These are phyloP conservation scores for Podospora conica DNA, from an alignment of 495 filamentous ascomycete species.

Conservation along the genomic window DNA sequence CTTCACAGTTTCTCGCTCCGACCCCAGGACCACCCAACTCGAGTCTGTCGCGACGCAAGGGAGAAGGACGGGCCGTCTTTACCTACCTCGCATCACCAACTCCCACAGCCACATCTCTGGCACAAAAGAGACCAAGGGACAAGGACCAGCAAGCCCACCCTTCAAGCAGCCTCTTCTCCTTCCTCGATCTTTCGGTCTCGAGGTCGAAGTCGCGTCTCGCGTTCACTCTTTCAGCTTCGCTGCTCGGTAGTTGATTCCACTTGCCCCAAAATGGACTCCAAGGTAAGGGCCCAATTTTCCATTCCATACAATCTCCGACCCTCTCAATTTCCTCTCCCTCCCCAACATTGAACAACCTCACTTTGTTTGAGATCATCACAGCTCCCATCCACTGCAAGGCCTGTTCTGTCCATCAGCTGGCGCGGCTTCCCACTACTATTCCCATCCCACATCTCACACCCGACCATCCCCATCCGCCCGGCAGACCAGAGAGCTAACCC, in stretches of 20 bases:
- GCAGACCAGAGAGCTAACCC: slow-evolving; percentile 14
- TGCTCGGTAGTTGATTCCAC: not conserved
- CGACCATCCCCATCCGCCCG: slow-evolving; percentile 10
- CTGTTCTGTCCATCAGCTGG: not conserved
- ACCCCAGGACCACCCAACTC: not conserved
- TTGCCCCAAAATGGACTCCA: slow-evolving; percentile 32
- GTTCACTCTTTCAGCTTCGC: not conserved
- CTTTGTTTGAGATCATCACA: not conserved
- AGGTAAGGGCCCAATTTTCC: slow-evolving; percentile 21
- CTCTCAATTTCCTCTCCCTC: slow-evolving; percentile 1
- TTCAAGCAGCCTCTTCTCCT: not conserved
- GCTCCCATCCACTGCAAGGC: not conserved
- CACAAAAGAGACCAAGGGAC: not conserved
- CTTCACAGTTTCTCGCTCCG: not conserved
- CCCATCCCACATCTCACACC: not conserved
- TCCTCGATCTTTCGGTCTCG: not conserved
- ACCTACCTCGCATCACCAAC: not conserved
- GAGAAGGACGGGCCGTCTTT: not conserved
- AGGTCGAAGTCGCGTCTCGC: not conserved
- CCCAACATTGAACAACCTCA: slow-evolving; percentile 5
- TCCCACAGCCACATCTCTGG: not conserved
- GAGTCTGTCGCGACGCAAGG: not conserved
- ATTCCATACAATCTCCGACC: slow-evolving; percentile 1
- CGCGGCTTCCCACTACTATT: not conserved
- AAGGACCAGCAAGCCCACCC: not conserved